phyloP scores from a whole-genome alignment of 192 early-diverging fungal genomes.

The Helicostylum pulchrum region DNA sequence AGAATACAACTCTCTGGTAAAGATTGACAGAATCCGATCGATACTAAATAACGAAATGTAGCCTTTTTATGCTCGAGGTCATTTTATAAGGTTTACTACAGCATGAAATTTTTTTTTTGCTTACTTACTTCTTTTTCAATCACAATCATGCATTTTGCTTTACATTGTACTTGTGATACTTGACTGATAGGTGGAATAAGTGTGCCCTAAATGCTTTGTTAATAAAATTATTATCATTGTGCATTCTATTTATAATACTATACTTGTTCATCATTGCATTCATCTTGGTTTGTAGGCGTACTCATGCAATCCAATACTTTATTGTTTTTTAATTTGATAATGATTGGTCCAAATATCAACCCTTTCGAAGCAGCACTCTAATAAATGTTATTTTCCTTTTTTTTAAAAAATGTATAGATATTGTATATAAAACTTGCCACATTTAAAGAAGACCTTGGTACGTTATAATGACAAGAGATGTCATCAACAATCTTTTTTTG shows the following conservation, averaged over 20 bases:
- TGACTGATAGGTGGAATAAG: slow-evolving; percentile 16
- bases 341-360: slow-evolving; percentile 27
- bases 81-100: too few relatives aligned
- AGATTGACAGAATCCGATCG: slow-evolving; percentile 15
- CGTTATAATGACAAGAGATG: slow-evolving; percentile 22
- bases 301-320: slow-evolving; percentile 17
- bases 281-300: neutral
- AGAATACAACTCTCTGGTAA: slow-evolving; percentile 24
- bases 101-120: neutral
- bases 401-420: neutral
- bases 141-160: slow-evolving; percentile 20
- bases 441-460: slow-evolving; percentile 21
- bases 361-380: slow-evolving; percentile 30
- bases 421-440: slow-evolving; percentile 17
- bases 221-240: neutral
- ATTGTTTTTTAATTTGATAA: slow-evolving; percentile 21
- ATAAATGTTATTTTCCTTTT: too few relatives aligned
- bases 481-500: slow-evolving; percentile 28
- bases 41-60: slow-evolving; percentile 27
- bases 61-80: slow-evolving; percentile 1
- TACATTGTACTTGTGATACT: slow-evolving; percentile 19
- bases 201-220: neutral
- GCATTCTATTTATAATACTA: neutral
- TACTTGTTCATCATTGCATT: slow-evolving; percentile 4
- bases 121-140: slow-evolving; percentile 36